Conservation (phyloP, 192 early-diverging fungal genomes). For the Coemansia sp. region DNA sequence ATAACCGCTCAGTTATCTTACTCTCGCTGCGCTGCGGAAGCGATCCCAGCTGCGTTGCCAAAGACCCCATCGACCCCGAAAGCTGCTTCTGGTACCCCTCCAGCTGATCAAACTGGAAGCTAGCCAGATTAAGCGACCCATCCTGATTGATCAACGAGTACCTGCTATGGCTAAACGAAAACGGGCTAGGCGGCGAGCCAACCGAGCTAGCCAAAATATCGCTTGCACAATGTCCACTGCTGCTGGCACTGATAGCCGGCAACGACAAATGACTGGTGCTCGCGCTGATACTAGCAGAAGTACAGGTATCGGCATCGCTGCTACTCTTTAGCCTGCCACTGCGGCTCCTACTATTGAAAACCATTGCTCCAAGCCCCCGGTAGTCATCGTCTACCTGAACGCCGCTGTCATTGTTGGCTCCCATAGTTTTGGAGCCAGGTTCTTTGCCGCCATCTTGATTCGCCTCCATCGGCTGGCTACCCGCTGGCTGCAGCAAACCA, state of each 20-base stretch:
- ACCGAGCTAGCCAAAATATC: not conserved
- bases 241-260: not conserved
- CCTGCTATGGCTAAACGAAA: slow-evolving; percentile 49
- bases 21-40: slow-evolving; percentile 25
- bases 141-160: slow-evolving; percentile 53
- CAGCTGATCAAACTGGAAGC: slow-evolving; percentile 45
- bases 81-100: slow-evolving; percentile 48
- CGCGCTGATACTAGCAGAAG: not conserved
- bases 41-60: not conserved
- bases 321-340: not conserved
- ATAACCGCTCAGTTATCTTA: slow-evolving; percentile 18
- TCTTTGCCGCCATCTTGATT: not conserved
- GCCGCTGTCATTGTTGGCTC: slow-evolving; percentile 37
- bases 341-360: not conserved
- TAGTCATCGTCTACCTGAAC: slow-evolving; percentile 19
- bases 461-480: not conserved
- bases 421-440: not conserved
- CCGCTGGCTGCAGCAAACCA: not conserved
- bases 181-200: slow-evolving; percentile 36
- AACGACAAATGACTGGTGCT: slow-evolving; percentile 29
- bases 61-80: slow-evolving; percentile 15
- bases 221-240: not conserved
- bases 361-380: not conserved
- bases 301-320: not conserved
- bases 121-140: slow-evolving; percentile 46